Conservation (phyloP, 495 filamentous ascomycete genomes). For the Aspergillus kassunensis region DNA sequence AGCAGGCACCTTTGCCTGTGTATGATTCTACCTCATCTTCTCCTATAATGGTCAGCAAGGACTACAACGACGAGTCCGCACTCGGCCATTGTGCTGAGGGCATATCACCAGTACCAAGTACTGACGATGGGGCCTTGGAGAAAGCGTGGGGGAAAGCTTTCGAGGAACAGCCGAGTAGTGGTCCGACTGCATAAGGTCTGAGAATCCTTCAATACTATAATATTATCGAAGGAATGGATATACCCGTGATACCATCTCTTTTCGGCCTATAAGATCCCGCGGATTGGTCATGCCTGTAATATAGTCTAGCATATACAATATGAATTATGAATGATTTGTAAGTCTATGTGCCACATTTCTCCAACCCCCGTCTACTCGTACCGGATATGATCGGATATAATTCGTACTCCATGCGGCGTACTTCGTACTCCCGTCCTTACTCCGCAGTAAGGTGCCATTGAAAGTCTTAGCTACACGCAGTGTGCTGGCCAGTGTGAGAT, state of each 20-base stretch:
- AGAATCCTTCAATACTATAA: not conserved
- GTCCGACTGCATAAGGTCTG: conserved; percentile 3
- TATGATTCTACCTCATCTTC: conserved; percentile 23
- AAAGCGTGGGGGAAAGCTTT: conserved; percentile 44
- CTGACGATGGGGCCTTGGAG: conserved; percentile 35
- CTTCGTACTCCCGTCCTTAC: too few species aligned
- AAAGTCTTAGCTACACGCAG: too few species aligned
- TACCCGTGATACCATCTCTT: not conserved
- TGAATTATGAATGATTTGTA: not conserved
- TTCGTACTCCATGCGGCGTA: too few species aligned
- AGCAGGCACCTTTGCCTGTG: conserved; percentile 10
- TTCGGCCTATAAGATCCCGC: not conserved
- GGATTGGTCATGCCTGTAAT: conserved; percentile 3
- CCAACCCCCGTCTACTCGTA: too few species aligned
- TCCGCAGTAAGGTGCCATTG: too few species aligned
- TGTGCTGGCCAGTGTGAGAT: too few species aligned
- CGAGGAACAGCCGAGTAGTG: conserved; percentile 17
- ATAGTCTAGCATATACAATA: not conserved
- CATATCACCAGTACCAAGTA: not conserved
- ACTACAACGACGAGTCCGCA: conserved; percentile 8
- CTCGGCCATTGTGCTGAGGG: conserved; percentile 1
- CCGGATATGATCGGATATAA: too few species aligned
- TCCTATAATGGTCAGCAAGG: conserved; percentile 25
- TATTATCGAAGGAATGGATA: not conserved
- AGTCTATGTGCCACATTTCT: not conserved